Evolutionary conservation across 176 grass and related monocot species (phyloP), one percentile per base, ranked within the genome.

Genomic region (Zea luxurians): DNA sequence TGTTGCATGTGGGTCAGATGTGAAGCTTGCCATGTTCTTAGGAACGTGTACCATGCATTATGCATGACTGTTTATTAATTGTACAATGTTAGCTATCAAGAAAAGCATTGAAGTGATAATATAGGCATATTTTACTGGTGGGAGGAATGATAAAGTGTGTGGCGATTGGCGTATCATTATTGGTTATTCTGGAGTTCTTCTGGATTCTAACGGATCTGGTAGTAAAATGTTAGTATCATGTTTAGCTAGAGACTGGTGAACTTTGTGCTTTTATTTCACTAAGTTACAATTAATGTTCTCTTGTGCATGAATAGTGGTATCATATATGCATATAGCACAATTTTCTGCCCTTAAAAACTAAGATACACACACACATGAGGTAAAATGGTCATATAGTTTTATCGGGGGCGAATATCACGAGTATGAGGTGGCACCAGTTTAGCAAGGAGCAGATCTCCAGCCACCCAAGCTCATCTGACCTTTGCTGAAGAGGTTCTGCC

Each of bases 211-310:
- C 38, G 79, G 16, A 74, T 42, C 6, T 67, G 5, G n/a, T 27
- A 41, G 55, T 78, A 18, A 43, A 78, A 17, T 49, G 71, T 38
- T 4, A 52, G 1, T 61, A 18, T 17, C 64, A 42, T 68, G 64
- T 27, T 49, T 36, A 58, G 43, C 1, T 48, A 21, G 73, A 34
- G 57, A 34, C 58, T 34, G 34, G 58, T 61, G 18, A 62, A 18
- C 13, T 62, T 52, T 43, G 13, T 34, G 12, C 9, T 20, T 83
- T 75, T 36, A 8, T 61, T 46, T 61, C 8, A 7, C 9, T 8
- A 58, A 59, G 20, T 68, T n/a, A 18, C 34, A 83, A 27, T 27
- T 27, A 27, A 27, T 67, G 12, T 52, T 78, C 55, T 78, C 9
- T 36, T 78, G 35, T 77, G 13, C 41, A 43, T 43, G 48, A 53